Evolutionary conservation across 2,329 filamentous ascomycete genomes (phyloP).

Genomic region (Colletotrichum tamarilloi): DNA sequence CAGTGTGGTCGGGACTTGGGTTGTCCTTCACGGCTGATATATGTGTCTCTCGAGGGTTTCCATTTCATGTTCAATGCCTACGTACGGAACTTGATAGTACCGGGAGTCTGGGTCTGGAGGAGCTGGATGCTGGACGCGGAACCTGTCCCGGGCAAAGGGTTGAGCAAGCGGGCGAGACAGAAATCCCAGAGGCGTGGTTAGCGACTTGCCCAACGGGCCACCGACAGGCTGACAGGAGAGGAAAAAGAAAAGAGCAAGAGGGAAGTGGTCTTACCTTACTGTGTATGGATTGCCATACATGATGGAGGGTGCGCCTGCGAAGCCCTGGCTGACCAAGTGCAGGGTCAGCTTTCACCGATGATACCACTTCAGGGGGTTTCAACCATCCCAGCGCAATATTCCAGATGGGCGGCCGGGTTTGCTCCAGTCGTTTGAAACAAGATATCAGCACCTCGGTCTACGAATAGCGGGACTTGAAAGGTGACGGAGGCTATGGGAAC

Average conservation of each 20-base stretch:
- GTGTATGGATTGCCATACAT: not conserved
- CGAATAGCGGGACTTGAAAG: not conserved
- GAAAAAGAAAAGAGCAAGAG: not conserved
- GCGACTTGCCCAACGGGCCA: not conserved
- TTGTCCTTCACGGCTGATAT: not conserved
- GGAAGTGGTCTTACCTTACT: not conserved
- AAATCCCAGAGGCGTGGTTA: not conserved
- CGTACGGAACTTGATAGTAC: too few relatives aligned
- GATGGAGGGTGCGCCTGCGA: not conserved
- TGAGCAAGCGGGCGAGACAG: not conserved
- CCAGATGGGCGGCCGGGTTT: too few relatives aligned
- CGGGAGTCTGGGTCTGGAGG: not conserved
- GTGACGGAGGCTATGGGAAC: not conserved
- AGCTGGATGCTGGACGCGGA: not conserved
- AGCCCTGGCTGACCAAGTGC: not conserved
- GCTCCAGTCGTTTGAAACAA: not conserved
- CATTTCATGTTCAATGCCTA: not conserved
- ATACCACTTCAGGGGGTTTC: too few relatives aligned
- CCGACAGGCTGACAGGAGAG: not conserved
- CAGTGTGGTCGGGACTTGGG: not conserved
- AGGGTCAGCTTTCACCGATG: not conserved
- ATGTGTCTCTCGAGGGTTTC: not conserved
- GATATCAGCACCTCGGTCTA: not conserved
- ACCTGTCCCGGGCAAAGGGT: not conserved
- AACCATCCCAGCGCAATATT: too few relatives aligned